Conservation (phyloP, 805 yeast species). For the Candida saitoana region DNA sequence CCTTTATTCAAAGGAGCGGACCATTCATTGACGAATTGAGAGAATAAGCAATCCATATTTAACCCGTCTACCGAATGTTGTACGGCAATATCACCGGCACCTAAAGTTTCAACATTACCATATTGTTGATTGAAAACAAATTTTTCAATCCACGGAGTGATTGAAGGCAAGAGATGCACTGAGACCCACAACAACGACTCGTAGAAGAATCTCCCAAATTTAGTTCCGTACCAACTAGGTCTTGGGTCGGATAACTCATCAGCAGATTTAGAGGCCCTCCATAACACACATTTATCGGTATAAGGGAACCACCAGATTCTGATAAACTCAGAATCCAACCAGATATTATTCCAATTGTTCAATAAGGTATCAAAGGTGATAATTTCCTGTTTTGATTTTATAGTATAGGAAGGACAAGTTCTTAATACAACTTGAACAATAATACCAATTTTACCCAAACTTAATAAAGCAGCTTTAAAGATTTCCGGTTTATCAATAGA, state of each 20-base stretch:
- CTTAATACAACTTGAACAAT: constrained; percentile 83
- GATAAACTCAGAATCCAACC: constrained; percentile 88
- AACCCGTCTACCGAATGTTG: constrained; percentile 81
- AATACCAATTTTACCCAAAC: constrained; percentile 89
- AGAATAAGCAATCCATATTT: constrained; percentile 92
- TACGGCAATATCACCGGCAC: constrained; percentile 61
- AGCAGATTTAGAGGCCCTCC: constrained; percentile 81
- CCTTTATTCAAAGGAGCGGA: constrained; percentile 85
- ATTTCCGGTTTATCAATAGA: constrained; percentile 57
- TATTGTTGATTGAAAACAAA: constrained; percentile 85
- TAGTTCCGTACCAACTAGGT: constrained; percentile 82
- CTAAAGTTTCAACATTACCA: constrained; percentile 66
- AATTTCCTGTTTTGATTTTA: constrained; percentile 77
- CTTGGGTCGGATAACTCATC: constrained; percentile 63
- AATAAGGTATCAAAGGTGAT: constrained; percentile 72
- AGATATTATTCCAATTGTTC: constrained; percentile 68
- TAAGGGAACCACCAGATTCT: constrained; percentile 99
- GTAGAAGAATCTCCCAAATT: constrained; percentile 72
- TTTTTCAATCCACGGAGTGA: constrained; percentile 81
- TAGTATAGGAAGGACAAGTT: constrained; percentile 76
- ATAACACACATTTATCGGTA: constrained; percentile 74
- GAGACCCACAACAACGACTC: constrained; percentile 76
- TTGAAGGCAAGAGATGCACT: constrained; percentile 64
- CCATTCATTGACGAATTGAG: constrained; percentile 96
- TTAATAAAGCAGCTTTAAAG: constrained; percentile 77